A percentile compares a stretch with the other conserved stretches of the same genome.
Evolutionary conservation across 1,284 basidiomycete species (phyloP).

Genomic region (Exsudoporus floridanus): DNA sequence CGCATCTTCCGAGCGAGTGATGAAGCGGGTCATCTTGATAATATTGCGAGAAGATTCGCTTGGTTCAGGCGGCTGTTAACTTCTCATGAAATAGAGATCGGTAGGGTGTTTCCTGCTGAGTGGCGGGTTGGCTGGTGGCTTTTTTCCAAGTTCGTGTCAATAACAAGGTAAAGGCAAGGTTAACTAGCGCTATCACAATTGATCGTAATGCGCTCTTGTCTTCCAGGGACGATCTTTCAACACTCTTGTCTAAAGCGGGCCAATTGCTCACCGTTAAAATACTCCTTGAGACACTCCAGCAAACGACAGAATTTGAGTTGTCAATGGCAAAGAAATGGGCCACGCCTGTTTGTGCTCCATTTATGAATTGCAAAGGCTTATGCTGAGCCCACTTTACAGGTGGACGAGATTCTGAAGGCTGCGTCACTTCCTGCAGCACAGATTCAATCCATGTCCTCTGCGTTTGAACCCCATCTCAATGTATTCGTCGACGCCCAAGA

Average conservation of each 20-base stretch:
- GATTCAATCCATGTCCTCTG: conserved; percentile 70
- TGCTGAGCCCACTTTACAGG: conserved; percentile 35
- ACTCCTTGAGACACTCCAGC: conserved; percentile 82
- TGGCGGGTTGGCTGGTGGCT: conserved; percentile 86
- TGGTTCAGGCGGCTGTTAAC: conserved; percentile 95
- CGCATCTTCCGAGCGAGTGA: conserved; percentile 91
- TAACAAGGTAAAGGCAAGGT: conserved; percentile 63
- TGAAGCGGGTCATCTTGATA: conserved; percentile 96
- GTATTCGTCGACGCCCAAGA: conserved; percentile 97
- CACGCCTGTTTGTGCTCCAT: conserved; percentile 56
- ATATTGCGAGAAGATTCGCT: conserved; percentile 88
- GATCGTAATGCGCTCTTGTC: neutral
- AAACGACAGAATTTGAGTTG: conserved; percentile 83
- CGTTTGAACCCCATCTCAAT: conserved; percentile 90
- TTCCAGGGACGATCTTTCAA: conserved; percentile 67
- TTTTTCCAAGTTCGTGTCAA: conserved; percentile 80
- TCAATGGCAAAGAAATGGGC: conserved; percentile 79
- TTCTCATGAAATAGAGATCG: conserved; percentile 85
- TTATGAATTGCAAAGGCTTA: neutral
- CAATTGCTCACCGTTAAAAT: conserved; percentile 73
- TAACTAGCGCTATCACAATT: neutral
- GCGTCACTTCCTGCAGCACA: conserved; percentile 48
- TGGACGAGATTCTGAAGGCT: conserved; percentile 61
- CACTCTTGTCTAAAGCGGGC: conserved; percentile 65
- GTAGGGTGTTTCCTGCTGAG: conserved; percentile 73